Percentiles rank a stretch among this genome's conserved stretches.
These are phyloP conservation scores for Podospora pseudoanserina DNA, from an alignment of 495 filamentous ascomycete species.

Conservation along the genomic window DNA sequence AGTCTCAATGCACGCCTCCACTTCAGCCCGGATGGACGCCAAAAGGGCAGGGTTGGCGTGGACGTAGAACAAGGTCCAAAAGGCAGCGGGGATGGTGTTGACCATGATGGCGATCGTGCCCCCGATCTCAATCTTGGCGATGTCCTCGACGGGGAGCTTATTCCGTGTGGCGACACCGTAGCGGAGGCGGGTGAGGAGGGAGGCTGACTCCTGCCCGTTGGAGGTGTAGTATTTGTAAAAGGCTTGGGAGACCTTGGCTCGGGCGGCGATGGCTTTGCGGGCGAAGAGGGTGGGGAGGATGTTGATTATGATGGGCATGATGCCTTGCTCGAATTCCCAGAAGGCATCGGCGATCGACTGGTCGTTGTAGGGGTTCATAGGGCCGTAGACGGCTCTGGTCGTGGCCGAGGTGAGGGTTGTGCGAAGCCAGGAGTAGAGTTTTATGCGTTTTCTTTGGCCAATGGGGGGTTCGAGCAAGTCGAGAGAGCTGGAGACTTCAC, in stretches of 20 bases:
- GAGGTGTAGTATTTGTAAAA: constrained; percentile 43
- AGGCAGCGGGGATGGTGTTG: constrained; percentile 46
- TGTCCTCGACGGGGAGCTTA: constrained; percentile 38
- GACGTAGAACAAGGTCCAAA: constrained; percentile 46
- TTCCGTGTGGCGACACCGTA: constrained; percentile 33
- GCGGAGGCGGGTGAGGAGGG: constrained; percentile 28
- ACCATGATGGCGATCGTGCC: constrained; percentile 40
- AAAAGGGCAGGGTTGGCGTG: constrained; percentile 40
- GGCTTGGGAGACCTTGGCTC: constrained; percentile 35
- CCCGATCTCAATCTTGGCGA: constrained; percentile 41
- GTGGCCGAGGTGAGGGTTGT: constrained; percentile 47
- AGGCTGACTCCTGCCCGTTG: constrained; percentile 24
- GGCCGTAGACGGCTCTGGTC: constrained; percentile 49
- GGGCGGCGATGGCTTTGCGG: constrained; percentile 39
- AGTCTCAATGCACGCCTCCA: neutral
- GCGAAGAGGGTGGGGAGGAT: constrained; percentile 39
- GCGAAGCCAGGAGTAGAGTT: constrained; percentile 37
- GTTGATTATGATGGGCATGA: constrained; percentile 36
- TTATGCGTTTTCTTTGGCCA: neutral
- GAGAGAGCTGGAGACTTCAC: constrained; percentile 22
- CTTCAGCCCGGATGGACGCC: neutral
- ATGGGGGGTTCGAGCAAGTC: constrained; percentile 15
- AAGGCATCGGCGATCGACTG: constrained; percentile 39
- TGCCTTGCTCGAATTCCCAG: constrained; percentile 45
- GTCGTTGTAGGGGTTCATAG: constrained; percentile 48